Evolutionary conservation across 345 rosid species (phyloP), one percentile per base, ranked within the genome.

Genomic region (Cardamine chenopodiifolia): DNA sequence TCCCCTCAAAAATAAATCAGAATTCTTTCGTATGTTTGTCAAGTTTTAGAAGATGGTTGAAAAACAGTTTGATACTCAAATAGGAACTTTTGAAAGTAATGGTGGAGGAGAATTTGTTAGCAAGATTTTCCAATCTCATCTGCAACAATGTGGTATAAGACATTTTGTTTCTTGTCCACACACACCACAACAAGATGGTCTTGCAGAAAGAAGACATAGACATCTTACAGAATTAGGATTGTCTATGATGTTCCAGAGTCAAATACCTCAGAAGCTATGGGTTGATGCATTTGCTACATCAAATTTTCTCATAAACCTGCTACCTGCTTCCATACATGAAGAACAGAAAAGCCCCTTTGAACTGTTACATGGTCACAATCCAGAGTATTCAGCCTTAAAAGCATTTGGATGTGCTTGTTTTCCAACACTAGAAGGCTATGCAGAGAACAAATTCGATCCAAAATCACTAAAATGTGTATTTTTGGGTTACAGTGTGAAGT

Each of bases 301-400:
- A 0, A 18, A n/a, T 8, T 47, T 47, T 7, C 8, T 47, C 1
- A 8, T 1, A 0, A 47, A 47, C 1, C 0, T 47, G 8, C 22
- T 47, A 1, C 52, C 11, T 7, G 7, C 22, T 2, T 17, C 52
- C 0, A 3, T 7, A 0, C 3, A 6, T 1, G 0, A 2, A 0
- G 22, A 47, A 0, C 0, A 3, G 0, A 8, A 7, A 0, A 47
- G 52, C 2, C 22, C 19, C 0, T 17, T 6, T 0, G 1, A 47
- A 2, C 1, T 18, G 0, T 2, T 47, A 3, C 3, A 17, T 47
- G 52, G 22, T 0, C 8, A 17, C 0, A 8, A 20, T 28, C 29
- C 5, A 29, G 31, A 29, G 5, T 29, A 29, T 29, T 29, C 31
- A 29, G 7, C 31, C 0, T 29, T 29, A 29, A 29, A 0, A 5